These are phyloP conservation scores for Panaeolus cyanescens DNA, from an alignment of 768 basidiomycete genomes.

Conservation along the genomic window DNA sequence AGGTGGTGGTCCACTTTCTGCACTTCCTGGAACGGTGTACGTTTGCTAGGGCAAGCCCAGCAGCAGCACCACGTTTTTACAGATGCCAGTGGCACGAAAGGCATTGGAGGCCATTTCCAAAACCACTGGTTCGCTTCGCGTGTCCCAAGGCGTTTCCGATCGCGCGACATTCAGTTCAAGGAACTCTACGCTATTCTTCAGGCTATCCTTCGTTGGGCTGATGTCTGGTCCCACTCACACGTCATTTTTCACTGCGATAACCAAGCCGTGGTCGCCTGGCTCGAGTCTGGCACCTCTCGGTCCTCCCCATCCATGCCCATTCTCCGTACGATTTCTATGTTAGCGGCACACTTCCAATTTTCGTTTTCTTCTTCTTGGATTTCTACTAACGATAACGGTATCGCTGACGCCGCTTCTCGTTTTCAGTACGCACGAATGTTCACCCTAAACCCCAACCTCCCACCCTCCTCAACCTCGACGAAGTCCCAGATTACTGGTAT, in stretches of 20 bases:
- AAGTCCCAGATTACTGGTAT: constrained; percentile 22
- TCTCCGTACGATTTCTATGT: constrained; percentile 13
- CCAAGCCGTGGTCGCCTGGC: constrained; percentile 19
- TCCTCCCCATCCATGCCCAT: constrained; percentile 14
- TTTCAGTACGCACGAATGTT: constrained; percentile 26
- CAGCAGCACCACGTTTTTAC: constrained; percentile 23
- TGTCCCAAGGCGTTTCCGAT: constrained; percentile 21
- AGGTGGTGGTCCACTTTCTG: constrained; percentile 32
- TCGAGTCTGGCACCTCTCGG: constrained; percentile 8
- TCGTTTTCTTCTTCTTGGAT: constrained; percentile 25
- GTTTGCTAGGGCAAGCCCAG: constrained; percentile 12
- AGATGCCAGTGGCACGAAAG: constrained; percentile 33
- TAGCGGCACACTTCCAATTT: constrained; percentile 19
- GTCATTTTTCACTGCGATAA: constrained; percentile 31
- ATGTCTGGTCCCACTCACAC: constrained; percentile 21
- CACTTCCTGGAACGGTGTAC: constrained; percentile 30
- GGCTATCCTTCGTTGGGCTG: constrained; percentile 29
- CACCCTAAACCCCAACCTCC: constrained; percentile 23
- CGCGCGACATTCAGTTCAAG: constrained; percentile 33
- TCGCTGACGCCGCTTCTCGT: constrained; percentile 30
- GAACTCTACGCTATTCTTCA: constrained; percentile 32
- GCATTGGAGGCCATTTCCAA: constrained; percentile 25
- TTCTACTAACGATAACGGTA: constrained; percentile 16
- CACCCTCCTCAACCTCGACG: constrained; percentile 12
- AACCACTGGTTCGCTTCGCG: constrained; percentile 25